Evolutionary conservation across 805 yeast genomes (phyloP).

Genomic region (Suhomyces tanzawaensis): DNA sequence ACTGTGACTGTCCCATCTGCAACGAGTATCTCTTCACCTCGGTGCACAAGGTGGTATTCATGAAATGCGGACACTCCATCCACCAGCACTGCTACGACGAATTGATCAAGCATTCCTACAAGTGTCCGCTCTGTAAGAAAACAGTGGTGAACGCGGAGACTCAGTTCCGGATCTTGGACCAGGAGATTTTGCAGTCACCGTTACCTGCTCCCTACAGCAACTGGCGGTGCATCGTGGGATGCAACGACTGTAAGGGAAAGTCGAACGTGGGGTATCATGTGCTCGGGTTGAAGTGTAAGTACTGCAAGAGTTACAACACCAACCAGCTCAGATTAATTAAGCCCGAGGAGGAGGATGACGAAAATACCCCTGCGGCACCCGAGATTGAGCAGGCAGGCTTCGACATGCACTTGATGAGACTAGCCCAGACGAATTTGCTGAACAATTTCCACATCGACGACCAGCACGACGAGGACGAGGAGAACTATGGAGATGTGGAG

Average conservation of each 20-base stretch:
- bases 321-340: conserved; percentile 67
- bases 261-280: conserved; percentile 75
- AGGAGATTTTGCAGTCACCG: conserved; percentile 72
- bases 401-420: conserved; percentile 23
- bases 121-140: conserved; percentile 87
- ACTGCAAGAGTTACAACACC: conserved; percentile 86
- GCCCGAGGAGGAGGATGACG: conserved; percentile 52
- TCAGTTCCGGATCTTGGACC: conserved; percentile 81
- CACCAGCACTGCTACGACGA: conserved; percentile 84
- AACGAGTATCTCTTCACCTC: conserved; percentile 87
- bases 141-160: conserved; percentile 86
- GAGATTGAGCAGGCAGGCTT: conserved; percentile 11
- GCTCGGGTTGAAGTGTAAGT: conserved; percentile 82
- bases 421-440: conserved; percentile 34
- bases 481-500: conserved; percentile 25
- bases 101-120: conserved; percentile 77
- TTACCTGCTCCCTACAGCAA: conserved; percentile 75
- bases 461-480: conserved; percentile 18
- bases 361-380: conserved; percentile 14
- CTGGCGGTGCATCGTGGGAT: conserved; percentile 74
- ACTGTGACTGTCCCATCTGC: conserved; percentile 90
- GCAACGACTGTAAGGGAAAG: conserved; percentile 87
- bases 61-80: conserved; percentile 93
- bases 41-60: conserved; percentile 78
- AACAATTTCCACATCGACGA: conserved; percentile 39